A percentile compares a stretch with the other conserved stretches of the same genome.
Evolutionary conservation across 495 filamentous ascomycete genomes (phyloP).

Genomic region (Neurospora sp.): DNA sequence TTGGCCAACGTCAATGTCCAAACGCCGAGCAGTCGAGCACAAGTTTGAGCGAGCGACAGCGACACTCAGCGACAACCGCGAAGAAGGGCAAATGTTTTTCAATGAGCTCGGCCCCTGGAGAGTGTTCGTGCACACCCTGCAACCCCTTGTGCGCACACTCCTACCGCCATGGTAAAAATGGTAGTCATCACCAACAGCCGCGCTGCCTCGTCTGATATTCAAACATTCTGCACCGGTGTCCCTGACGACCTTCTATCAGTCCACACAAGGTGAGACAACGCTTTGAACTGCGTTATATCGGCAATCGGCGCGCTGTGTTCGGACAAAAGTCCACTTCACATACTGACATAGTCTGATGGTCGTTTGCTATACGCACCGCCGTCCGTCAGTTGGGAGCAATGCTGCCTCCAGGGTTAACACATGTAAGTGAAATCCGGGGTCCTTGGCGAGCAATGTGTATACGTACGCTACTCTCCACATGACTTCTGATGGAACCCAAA

Average conservation of each 20-base stretch:
- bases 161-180: not conserved
- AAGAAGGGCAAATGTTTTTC: not conserved
- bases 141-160: not conserved
- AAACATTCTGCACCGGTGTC: not conserved
- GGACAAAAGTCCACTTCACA: not conserved
- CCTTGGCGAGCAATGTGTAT: not conserved
- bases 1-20: not conserved
- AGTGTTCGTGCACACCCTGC: not conserved
- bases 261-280: not conserved
- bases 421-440: not conserved
- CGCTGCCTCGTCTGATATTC: not conserved
- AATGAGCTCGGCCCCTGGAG: not conserved
- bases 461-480: not conserved
- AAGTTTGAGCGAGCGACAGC: not conserved
- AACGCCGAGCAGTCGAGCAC: not conserved
- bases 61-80: not conserved
- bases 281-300: not conserved
- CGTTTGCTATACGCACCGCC: not conserved
- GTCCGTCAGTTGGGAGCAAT: not conserved
- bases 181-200: not conserved
- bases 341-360: not conserved
- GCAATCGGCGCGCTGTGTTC: not conserved
- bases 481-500: not conserved
- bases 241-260: not conserved
- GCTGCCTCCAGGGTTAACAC: not conserved